These are phyloP conservation scores for Phytophthora capsici DNA, from an alignment of 352 stramenopile species.

Conservation along the genomic window DNA sequence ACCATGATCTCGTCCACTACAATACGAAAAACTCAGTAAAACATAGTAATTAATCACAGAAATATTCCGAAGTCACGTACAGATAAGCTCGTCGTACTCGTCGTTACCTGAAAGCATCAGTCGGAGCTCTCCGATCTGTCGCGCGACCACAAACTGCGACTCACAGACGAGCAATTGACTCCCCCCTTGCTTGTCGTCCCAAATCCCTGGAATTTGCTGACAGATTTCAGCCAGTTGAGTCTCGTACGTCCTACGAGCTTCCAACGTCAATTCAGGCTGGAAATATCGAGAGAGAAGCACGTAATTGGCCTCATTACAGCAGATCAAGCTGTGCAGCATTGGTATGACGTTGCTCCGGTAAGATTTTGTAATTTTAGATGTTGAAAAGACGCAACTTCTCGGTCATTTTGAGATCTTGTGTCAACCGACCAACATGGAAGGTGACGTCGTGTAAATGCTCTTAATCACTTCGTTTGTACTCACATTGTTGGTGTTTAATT, in stretches of 20 bases:
- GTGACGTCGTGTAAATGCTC: conserved; percentile 16
- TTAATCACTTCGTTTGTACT: background rate
- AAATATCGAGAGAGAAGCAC: conserved; percentile 78
- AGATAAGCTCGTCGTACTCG: conserved; percentile 79
- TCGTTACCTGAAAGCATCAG: conserved; percentile 64
- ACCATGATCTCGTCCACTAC: conserved; percentile 68
- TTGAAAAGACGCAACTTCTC: conserved; percentile 28
- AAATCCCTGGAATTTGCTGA: conserved; percentile 42
- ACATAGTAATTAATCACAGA: background rate
- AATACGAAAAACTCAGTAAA: conserved; percentile 5
- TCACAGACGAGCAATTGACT: conserved; percentile 64
- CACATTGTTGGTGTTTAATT: background rate
- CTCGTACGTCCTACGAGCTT: conserved; percentile 56
- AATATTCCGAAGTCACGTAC: conserved; percentile 39
- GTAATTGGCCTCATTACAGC: conserved; percentile 70
- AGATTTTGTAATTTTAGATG: background rate
- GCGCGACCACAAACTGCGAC: conserved; percentile 66
- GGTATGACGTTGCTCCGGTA: no score
- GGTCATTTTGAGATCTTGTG: conserved; percentile 39
- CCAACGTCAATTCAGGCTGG: conserved; percentile 47
- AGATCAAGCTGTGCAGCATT: conserved; percentile 77
- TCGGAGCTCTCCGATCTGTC: conserved; percentile 62
- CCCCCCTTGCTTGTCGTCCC: conserved; percentile 26
- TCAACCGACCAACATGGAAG: conserved; percentile 35
- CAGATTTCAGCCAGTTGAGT: conserved; percentile 55